phyloP scores from a whole-genome alignment of 352 stramenopile genomes.

The Pythium biforme region DNA sequence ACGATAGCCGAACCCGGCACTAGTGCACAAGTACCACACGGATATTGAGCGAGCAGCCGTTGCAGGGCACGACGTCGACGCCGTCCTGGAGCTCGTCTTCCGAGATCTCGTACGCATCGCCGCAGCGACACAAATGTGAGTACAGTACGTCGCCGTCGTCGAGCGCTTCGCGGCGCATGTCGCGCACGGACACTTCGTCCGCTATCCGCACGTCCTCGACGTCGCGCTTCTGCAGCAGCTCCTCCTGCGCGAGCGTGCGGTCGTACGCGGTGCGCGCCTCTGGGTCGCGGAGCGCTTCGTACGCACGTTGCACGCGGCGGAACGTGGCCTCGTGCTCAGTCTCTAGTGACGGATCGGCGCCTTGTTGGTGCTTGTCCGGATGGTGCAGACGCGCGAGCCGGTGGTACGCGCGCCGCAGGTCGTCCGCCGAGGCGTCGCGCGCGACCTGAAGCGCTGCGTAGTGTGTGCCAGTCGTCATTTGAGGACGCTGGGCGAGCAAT shows the following conservation, averaged over 20 bases:
- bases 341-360: neutral
- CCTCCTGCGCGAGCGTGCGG: constrained; percentile 37
- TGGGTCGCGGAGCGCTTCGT: constrained; percentile 58
- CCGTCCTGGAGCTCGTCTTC: constrained; percentile 60
- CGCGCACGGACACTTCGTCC: constrained; percentile 45
- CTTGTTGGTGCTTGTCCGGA: constrained; percentile 52
- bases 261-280: constrained; percentile 55
- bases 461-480: constrained; percentile 2
- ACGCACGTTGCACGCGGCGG: constrained; percentile 58
- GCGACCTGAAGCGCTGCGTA: constrained; percentile 61
- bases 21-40: too few species aligned
- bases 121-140: constrained; percentile 64
- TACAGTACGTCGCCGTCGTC: constrained; percentile 54
- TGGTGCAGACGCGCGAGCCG: constrained; percentile 53
- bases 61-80: constrained; percentile 71
- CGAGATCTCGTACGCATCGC: constrained; percentile 69
- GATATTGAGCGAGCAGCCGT: constrained; percentile 81
- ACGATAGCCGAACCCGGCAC: too few species aligned
- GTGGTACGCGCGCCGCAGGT: constrained; percentile 74
- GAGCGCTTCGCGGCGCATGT: constrained; percentile 44
- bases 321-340: constrained; percentile 41
- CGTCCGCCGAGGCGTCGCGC: constrained; percentile 44
- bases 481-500: neutral
- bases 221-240: constrained; percentile 35
- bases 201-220: constrained; percentile 58